A percentile compares a stretch with the other conserved stretches of the same genome.
Conservation (phyloP, 768 basidiomycete genomes). For the Hebeloma cylindrosporum region DNA sequence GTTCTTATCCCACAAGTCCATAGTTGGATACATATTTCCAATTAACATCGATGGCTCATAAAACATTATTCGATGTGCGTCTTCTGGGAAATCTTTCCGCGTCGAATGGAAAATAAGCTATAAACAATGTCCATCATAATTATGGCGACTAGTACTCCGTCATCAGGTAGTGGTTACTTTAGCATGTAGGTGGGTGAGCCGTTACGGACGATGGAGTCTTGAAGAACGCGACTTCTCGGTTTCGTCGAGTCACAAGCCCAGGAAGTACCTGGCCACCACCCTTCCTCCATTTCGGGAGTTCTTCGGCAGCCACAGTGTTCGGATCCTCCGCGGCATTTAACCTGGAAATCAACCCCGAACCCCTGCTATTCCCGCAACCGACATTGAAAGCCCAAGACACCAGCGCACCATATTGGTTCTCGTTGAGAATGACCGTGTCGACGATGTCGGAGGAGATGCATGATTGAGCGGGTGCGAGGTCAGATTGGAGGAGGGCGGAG, state of each 20-base stretch:
- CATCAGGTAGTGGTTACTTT: no score
- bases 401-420: conserved; percentile 38
- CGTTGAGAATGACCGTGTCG: conserved; percentile 31
- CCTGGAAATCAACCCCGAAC: conserved; percentile 31
- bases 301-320: conserved; percentile 36
- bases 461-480: conserved; percentile 26
- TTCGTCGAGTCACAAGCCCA: conserved; percentile 31
- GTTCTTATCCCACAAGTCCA: no score
- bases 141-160: no score
- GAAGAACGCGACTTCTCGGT: conserved; percentile 34
- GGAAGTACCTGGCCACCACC: conserved; percentile 31
- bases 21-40: no score
- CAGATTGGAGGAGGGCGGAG: conserved; percentile 28
- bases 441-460: conserved; percentile 31
- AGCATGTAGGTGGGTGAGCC: conserved; percentile 33
- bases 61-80: no score
- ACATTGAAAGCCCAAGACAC: conserved; percentile 34
- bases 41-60: no score
- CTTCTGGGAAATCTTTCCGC: no score
- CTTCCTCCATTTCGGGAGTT: conserved; percentile 34
- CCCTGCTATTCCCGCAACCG: conserved; percentile 29
- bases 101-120: no score
- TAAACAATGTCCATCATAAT: no score
- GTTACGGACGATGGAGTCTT: conserved; percentile 32
- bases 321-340: conserved; percentile 36